A percentile compares a stretch with the other conserved stretches of the same genome.
These are phyloP conservation scores for Oldenlandia corymbosa DNA, from an alignment of 257 asterid species.

Conservation along the genomic window DNA sequence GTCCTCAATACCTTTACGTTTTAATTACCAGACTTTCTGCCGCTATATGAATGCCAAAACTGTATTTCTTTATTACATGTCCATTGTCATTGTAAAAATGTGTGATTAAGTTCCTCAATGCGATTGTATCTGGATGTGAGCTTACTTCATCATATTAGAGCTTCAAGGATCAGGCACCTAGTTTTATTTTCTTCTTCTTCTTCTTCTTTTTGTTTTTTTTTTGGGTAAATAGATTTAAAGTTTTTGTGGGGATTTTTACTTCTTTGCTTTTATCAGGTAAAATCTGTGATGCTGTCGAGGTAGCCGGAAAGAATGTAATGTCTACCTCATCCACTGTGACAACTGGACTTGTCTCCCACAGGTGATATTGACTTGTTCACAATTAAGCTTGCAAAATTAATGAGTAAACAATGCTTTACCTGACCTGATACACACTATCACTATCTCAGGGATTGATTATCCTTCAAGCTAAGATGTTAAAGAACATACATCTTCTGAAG, in stretches of 20 bases:
- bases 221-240: too few relatives aligned
- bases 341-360: conserved; percentile 79
- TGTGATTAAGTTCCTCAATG: background rate
- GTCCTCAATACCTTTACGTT: background rate
- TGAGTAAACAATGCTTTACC: background rate
- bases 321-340: conserved; percentile 86
- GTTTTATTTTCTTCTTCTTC: conserved; percentile 3
- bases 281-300: conserved; percentile 89
- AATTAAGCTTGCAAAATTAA: background rate
- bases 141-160: background rate
- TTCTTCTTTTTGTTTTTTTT: too few relatives aligned
- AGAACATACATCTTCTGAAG: background rate
- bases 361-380: conserved; percentile 26
- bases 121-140: background rate
- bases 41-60: background rate
- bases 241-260: too few relatives aligned
- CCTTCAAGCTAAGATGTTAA: background rate
- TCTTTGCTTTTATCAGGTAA: conserved; percentile 42
- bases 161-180: background rate
- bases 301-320: conserved; percentile 92
- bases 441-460: background rate
- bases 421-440: background rate
- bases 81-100: background rate
- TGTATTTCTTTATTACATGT: background rate
- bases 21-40: background rate